Evolutionary conservation across 768 basidiomycete genomes (phyloP), one percentile per base, ranked within the genome.

Genomic region (Naganishia antarctica): DNA sequence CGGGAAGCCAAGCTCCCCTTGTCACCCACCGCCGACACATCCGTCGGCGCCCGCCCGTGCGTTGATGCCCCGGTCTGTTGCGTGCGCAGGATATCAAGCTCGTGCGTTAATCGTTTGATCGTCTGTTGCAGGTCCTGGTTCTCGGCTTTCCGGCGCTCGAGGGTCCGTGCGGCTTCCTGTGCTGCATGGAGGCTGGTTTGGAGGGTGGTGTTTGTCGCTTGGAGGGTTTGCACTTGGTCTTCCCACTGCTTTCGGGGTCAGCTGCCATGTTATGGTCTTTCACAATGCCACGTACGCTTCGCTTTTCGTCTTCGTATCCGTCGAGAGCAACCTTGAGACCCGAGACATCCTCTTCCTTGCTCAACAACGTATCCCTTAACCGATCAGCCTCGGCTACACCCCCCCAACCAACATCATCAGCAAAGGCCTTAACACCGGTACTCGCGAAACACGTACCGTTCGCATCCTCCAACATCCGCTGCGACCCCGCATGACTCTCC

Each of bases 381-480:
- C 53, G 32, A 41, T 40, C 53, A 9, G 53, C 32, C 37, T 57
- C 53, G 32, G 53, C 53, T 57, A 57, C 18, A 32, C 28, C 4
- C n/a, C n/a, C n/a, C n/a, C n/a, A n/a, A n/a, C n/a, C n/a, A n/a
- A 37, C 18, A 9, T n/a, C 23, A 23, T 23, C n/a, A 57, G 5
- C 53, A 13, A 3, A n/a, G n/a, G n/a, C n/a, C 18, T 6, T n/a
- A 32, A 4, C 49, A 21, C 23, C 18, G 23, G 34, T 40, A n/a
- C 8, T 7, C 12, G 4, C 1, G 37, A 3, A 57, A 18, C 21
- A 41, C 53, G 18, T 41, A 41, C 53, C 53, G 26, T 57, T 57
- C 23, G 53, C 32, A 57, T 57, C 53, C 53, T 57, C 34, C 23
- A 57, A 57, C 53, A 57, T 57, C 53, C 53, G 34, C 53, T 57